Conservation (phyloP, 768 basidiomycete genomes). For the Lactarius pseudohatsudake region DNA sequence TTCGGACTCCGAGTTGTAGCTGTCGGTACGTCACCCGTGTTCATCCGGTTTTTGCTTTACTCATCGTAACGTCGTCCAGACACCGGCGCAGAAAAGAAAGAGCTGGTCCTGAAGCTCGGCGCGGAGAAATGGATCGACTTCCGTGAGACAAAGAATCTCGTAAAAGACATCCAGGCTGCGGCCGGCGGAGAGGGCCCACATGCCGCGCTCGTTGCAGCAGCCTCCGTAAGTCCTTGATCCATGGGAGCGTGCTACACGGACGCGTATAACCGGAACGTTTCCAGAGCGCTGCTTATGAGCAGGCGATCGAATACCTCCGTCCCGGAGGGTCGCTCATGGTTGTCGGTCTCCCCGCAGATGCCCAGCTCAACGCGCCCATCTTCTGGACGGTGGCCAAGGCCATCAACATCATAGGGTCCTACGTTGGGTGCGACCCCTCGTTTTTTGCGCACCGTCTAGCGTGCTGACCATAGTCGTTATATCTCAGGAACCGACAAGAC, state of each 20-base stretch:
- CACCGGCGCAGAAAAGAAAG: constrained; percentile 69
- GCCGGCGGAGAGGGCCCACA: constrained; percentile 75
- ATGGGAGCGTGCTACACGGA: constrained; percentile 31
- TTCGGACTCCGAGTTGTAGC: constrained; percentile 82
- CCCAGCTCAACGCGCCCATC: constrained; percentile 57
- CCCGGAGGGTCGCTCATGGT: constrained; percentile 71
- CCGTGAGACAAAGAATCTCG: constrained; percentile 61
- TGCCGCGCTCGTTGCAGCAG: constrained; percentile 61
- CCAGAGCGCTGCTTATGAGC: constrained; percentile 40
- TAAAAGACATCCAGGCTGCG: constrained; percentile 58
- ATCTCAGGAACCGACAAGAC: constrained; percentile 78
- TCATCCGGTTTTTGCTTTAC: background rate
- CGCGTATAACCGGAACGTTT: constrained; percentile 30
- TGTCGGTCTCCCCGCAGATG: constrained; percentile 67
- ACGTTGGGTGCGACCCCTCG: constrained; percentile 35
- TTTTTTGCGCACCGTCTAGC: background rate
- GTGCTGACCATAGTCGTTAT: background rate
- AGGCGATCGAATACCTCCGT: constrained; percentile 75
- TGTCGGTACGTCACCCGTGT: constrained; percentile 44
- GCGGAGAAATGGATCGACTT: constrained; percentile 83
- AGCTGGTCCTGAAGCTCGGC: constrained; percentile 59
- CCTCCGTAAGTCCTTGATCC: constrained; percentile 38
- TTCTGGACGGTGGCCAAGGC: constrained; percentile 72
- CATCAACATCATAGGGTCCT: constrained; percentile 53
- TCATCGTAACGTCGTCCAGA: constrained; percentile 41